A percentile compares a stretch with the other conserved stretches of the same genome.
These are phyloP conservation scores for Pseudoperonospora humuli DNA, from an alignment of 352 stramenopile genomes.

Conservation along the genomic window DNA sequence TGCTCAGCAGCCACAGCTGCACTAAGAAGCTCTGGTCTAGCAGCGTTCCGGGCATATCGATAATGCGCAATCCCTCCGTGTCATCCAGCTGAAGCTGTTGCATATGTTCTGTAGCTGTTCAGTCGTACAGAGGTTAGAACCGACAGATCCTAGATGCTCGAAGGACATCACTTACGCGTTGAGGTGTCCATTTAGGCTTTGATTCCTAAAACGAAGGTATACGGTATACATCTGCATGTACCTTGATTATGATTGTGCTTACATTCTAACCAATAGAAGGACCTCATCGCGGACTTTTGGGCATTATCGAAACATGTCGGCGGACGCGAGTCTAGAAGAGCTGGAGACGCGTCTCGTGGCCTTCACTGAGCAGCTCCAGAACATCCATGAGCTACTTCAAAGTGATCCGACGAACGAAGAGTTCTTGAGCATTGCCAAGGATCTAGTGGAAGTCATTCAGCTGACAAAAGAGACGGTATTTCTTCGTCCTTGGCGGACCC, in stretches of 20 bases:
- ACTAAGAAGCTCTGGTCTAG: conserved; percentile 63
- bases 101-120: background rate
- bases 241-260: conserved; percentile 1
- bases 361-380: conserved; percentile 75
- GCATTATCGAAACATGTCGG: conserved; percentile 11
- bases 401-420: conserved; percentile 60
- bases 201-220: background rate
- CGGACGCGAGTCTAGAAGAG: conserved; percentile 48
- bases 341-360: conserved; percentile 70
- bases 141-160: background rate
- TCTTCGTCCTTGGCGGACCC: background rate
- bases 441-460: conserved; percentile 80
- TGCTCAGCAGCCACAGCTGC: conserved; percentile 63
- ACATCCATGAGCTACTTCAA: conserved; percentile 72
- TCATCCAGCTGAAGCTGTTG: conserved; percentile 12
- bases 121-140: background rate
- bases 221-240: background rate
- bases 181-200: no score
- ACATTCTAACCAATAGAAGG: conserved; percentile 2
- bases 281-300: no score
- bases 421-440: conserved; percentile 67
- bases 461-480: conserved; percentile 76
- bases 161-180: no score
- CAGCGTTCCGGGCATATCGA: conserved; percentile 48
- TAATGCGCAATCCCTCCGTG: conserved; percentile 24